phyloP scores from a whole-genome alignment of 768 basidiomycete genomes.

The Austroboletus eburneus region DNA sequence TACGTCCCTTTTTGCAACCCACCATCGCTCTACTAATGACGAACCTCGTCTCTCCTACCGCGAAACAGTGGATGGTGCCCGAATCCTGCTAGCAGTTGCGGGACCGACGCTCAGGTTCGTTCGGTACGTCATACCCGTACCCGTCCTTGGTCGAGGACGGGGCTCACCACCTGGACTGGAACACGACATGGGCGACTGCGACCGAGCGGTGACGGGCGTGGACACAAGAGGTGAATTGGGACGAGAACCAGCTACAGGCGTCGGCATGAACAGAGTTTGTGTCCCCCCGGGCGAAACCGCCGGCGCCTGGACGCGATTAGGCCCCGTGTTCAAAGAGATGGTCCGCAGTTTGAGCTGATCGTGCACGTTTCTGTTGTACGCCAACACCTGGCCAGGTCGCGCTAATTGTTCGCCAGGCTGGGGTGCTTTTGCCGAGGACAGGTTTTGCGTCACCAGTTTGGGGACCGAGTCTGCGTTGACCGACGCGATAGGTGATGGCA shows the following conservation, averaged over 20 bases:
- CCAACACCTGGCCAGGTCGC: constrained; percentile 24
- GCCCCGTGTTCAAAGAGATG: constrained; percentile 9
- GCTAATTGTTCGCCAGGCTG: constrained; percentile 24
- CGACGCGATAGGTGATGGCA: constrained; percentile 1
- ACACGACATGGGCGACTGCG: constrained; percentile 21
- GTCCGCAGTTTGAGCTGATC: constrained; percentile 29
- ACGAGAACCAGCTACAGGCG: constrained; percentile 1
- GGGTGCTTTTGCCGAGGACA: constrained; percentile 4
- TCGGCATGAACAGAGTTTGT: constrained; percentile 19
- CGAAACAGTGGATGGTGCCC: constrained; percentile 27
- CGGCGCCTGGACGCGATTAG: constrained; percentile 1
- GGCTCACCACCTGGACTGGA: constrained; percentile 13
- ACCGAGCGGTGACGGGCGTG: constrained; percentile 8
- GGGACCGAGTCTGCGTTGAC: background rate
- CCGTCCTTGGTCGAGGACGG: constrained; percentile 54
- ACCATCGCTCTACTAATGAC: background rate
- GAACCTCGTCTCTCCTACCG: constrained; percentile 7
- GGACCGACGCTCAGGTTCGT: constrained; percentile 25
- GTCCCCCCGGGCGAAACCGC: constrained; percentile 18
- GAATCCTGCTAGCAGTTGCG: constrained; percentile 36
- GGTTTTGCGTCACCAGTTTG: constrained; percentile 12
- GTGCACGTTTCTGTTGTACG: constrained; percentile 33
- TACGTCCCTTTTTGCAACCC: background rate
- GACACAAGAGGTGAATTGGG: constrained; percentile 8
- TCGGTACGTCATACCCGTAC: constrained; percentile 67